phyloP scores from a whole-genome alignment of 2,329 filamentous ascomycete genomes.

The Biscogniauxia sp. region DNA sequence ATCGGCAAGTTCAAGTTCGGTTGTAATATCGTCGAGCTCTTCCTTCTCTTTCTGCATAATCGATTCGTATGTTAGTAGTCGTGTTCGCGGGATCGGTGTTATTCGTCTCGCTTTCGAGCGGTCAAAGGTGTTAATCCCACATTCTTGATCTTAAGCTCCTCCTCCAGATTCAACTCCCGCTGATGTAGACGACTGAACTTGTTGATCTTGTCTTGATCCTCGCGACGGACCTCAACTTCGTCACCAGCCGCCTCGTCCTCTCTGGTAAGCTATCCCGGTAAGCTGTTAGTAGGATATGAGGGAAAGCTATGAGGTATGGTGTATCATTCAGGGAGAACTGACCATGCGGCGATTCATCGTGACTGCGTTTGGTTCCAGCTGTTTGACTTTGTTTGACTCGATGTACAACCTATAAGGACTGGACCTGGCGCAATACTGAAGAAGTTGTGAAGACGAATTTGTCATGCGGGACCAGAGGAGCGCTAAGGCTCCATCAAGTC shows the following conservation, averaged over 20 bases:
- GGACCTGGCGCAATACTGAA: background rate
- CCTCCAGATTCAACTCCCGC: constrained; percentile 73
- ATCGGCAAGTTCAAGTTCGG: constrained; percentile 89
- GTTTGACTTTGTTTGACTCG: background rate
- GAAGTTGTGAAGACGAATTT: background rate
- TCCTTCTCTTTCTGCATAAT: constrained; percentile 87
- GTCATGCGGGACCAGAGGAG: background rate
- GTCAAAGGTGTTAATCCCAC: constrained; percentile 42
- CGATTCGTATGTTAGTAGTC: constrained; percentile 20
- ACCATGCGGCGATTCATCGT: constrained; percentile 38
- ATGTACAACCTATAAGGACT: background rate
- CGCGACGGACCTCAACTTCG: constrained; percentile 89
- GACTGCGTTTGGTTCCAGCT: background rate
- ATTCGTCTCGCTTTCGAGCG: constrained; percentile 1
- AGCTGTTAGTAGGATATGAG: constrained; percentile 9
- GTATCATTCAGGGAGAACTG: constrained; percentile 3
- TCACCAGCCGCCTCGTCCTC: constrained; percentile 83
- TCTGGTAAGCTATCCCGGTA: constrained; percentile 69
- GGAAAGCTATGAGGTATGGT: background rate
- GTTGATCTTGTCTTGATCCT: constrained; percentile 99
- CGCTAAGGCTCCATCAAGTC: background rate
- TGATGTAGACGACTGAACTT: constrained; percentile 93
- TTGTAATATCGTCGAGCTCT: constrained; percentile 88
- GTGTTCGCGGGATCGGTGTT: background rate
- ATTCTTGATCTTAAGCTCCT: constrained; percentile 75